Percentiles rank a stretch among this genome's conserved stretches.
Conservation (phyloP, 208 protist genomes). For the Endotrypanum monterogeii region DNA sequence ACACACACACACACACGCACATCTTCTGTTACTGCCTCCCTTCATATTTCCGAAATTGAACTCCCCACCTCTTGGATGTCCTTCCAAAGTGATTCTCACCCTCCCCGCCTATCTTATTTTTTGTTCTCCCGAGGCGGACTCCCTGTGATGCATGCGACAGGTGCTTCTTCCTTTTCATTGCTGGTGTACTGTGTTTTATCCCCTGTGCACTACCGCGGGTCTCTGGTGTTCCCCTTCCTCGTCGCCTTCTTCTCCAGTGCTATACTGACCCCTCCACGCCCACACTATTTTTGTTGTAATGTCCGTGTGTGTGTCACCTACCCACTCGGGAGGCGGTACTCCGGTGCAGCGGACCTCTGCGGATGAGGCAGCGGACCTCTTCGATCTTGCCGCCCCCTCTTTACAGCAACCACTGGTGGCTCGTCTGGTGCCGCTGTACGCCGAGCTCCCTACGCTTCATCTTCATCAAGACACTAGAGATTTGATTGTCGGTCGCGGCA, state of each 20-base stretch:
- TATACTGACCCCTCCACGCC: neutral
- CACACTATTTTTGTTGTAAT: neutral
- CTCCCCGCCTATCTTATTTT: too few species aligned
- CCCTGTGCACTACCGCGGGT: too few species aligned
- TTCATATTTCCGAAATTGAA: too few species aligned
- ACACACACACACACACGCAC: conserved; percentile 5
- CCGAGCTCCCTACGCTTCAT: conserved; percentile 20
- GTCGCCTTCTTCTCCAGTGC: too few species aligned
- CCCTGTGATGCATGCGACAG: too few species aligned
- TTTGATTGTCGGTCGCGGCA: conserved; percentile 67
- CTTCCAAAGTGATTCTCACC: too few species aligned
- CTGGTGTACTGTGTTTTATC: too few species aligned
- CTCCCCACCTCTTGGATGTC: too few species aligned
- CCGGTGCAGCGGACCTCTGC: conserved; percentile 13
- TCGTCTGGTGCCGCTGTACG: conserved; percentile 56
- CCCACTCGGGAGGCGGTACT: conserved; percentile 3
- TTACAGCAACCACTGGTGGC: conserved; percentile 69
- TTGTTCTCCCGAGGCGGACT: too few species aligned
- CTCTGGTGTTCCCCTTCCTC: too few species aligned
- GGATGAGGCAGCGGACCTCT: conserved; percentile 56
- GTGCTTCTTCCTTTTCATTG: too few species aligned
- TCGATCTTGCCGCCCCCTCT: conserved; percentile 74
- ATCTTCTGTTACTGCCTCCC: neutral
- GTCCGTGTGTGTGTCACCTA: neutral
- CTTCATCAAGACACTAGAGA: conserved; percentile 47